Base-by-base conservation (phyloP, 371 early-diverging fungal genomes). In the Actinomucor elegans region DNA sequence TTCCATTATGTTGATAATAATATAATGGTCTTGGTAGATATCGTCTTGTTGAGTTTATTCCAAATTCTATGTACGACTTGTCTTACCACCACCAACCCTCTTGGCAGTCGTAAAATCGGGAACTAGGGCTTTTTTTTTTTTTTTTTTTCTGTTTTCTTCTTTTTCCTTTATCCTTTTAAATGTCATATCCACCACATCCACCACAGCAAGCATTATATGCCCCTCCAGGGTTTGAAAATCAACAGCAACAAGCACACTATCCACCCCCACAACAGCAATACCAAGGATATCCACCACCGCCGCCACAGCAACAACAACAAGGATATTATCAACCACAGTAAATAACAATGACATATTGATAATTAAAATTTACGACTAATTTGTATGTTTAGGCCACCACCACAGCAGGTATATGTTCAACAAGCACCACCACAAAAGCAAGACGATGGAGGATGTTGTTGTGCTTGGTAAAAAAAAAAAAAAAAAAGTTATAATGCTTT, bases 141-240 rank as follows among this genome's bases (percentile, higher is more conserved):
- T 17, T 21, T 33, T 32, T 12, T 33, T 47, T 10, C 32, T 38
- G 15, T 37, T 8, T 28, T 31, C 34, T 34, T 38, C 8, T 5
- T 20, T 17, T 38, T 38, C 10, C 38, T 24, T 35, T 48, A 35
- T 35, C 14, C 34, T 29, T 32, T 31, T 14, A 18, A 21, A 55
- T 55, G 55, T 55, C 55, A 20, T 55, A 55, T 47, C 55, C 55
- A 32, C 40, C 29, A 15, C 38, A 55, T 3, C 38, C 48, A 24
- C 48, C 55, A 17, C 38, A 55, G 10, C 47, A 54, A 40, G 14
- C 18, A 23, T 40, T 31, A 11, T 55, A 55, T 46, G 36, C 48
- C 1, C 55, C 55, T 28, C 55, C 55, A 28, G 44, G 17, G 3
- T 44, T 28, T 42, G 41, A 26, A 14, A 17, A 44, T 46, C 47